Evolutionary conservation across 768 basidiomycete species (phyloP).

Genomic region (Hortiboletus flavorubellus): DNA sequence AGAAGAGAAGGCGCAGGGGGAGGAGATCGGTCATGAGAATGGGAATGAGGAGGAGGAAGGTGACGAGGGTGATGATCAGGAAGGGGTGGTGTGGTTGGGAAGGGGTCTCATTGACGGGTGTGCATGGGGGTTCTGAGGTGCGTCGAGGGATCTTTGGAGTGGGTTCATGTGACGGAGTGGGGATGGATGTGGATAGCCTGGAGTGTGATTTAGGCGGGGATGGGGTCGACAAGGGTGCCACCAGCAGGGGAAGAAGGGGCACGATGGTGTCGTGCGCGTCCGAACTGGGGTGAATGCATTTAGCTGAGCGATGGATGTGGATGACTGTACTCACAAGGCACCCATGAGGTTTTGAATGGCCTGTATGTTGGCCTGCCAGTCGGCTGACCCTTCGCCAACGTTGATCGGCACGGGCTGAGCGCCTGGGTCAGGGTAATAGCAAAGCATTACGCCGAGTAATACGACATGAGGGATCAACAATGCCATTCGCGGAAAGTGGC

Average conservation of each 20-base stretch:
- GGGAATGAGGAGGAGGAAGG: slow-evolving; percentile 42
- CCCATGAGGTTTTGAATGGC: slow-evolving; percentile 93
- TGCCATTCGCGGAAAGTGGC: slow-evolving; percentile 71
- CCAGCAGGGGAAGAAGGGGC: slow-evolving; percentile 43
- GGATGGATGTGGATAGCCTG: slow-evolving; percentile 28
- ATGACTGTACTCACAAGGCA: slow-evolving; percentile 49
- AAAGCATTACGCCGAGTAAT: slow-evolving; percentile 63
- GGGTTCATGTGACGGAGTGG: slow-evolving; percentile 12
- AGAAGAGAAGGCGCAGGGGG: slow-evolving; percentile 45
- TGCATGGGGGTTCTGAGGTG: neutral
- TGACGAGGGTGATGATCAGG: slow-evolving; percentile 37
- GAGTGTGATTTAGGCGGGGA: slow-evolving; percentile 43
- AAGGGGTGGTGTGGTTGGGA: slow-evolving; percentile 31
- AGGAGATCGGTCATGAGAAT: slow-evolving; percentile 39
- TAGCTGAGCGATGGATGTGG: neutral
- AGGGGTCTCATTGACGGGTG: neutral
- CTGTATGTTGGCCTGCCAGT: slow-evolving; percentile 87
- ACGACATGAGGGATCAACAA: slow-evolving; percentile 65
- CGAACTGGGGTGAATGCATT: slow-evolving; percentile 40
- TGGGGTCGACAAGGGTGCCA: slow-evolving; percentile 52
- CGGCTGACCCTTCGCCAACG: slow-evolving; percentile 59
- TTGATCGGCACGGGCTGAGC: slow-evolving; percentile 36
- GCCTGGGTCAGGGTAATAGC: slow-evolving; percentile 49
- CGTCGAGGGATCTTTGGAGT: slow-evolving; percentile 1
- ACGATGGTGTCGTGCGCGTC: slow-evolving; percentile 55